Evolutionary conservation across 2,329 filamentous ascomycete genomes (phyloP), one percentile per base, ranked within the genome.

Genomic region (Aspergillus sp.): DNA sequence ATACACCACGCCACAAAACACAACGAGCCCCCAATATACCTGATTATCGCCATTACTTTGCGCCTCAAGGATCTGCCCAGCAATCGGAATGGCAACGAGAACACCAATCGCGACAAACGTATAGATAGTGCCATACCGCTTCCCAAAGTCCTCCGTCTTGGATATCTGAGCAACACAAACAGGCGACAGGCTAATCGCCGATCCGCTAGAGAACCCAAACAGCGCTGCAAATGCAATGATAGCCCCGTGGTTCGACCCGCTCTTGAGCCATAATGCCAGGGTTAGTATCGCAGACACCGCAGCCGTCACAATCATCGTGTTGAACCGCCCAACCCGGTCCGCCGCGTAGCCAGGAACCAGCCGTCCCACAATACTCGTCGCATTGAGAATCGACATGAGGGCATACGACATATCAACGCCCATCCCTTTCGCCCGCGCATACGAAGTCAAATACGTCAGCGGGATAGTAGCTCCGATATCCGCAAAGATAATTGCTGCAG

Each of bases 391-490:
- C 0, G 66, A 61, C 9, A 72, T 60, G 24, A 74, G 64, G 37
- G 64, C 37, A 40, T 73, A 74, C 2, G 70, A 61, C 8, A 73
- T 44, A 2, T 56, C 51, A 2, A 33, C 19, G 6, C 51, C 56
- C 8, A 65, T 56, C 3, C 68, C 61, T 0, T 68, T 68, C 13
- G 49, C 57, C 4, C 71, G 51, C 4, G 64, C 65, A 24, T 75
- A 73, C 3, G 67, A 69, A 2, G 66, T 61, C n/a, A 75, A 58
- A 56, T 75, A 75, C 7, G 68, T 67, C 22, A 68, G 59, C 1
- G 72, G 73, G 11, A 75, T 69, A 27, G 73, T 73, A 6, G 70
- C 66, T 0, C 67, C 71, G 47, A 72, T 70, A 46, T 73, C 70
- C 19, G 72, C 66, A 5, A 73, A 64, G 56, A 70, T 71, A 2